Base-by-base conservation (phyloP, 768 basidiomycete genomes). In the Lactifluus piperatus region DNA sequence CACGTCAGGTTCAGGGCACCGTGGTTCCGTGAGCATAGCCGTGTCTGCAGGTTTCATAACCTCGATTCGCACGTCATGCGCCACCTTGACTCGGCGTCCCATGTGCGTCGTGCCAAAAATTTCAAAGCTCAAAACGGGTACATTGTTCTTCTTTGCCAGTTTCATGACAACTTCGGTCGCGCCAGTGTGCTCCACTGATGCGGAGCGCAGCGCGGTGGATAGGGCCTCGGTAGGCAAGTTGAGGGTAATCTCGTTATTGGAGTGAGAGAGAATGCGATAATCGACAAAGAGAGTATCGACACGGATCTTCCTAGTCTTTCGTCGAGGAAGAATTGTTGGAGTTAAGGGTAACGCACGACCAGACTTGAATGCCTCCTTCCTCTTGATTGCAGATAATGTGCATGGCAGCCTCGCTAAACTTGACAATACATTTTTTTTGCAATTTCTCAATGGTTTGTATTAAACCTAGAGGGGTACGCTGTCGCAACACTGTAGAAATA, bases 1-100 rank as follows among this genome's bases (percentile, higher is more conserved):
- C 64, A 91, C 92, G 60, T 94, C 88, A 16, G 91, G 89, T 30
- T 88, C 85, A 1, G 92, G 92, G 67, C 91, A 94, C 64, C 89
- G 70, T 1, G 92, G 92, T 68, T 94, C 92, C 27, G 74, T 78
- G 56, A 94, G 77, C 60, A 77, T 81, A 20, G 79, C 83, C 11
- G 88, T 81, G 57, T 94, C 92, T 0, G 75, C 73, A 1, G 86
- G 86, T 57, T 82, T 82, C 81, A 91, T 78, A 9, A 94, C 84
- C 51, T 88, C 87, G 57, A 94, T 87, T 64, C 80, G 79, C 29
- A 94, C 88, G 66, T 93, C 91, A 68, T 94, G 91, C 0, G 80
- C 75, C 22, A 94, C 81, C 46, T 79, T 77, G 41, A 91, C 78
- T 44, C 71, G 76, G 58, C 83, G 76, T 5, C 88, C 88, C 29